Percentiles rank a stretch among this genome's conserved stretches.
Conservation (phyloP, 208 protist genomes). For the Sergeia podlipaevii region DNA sequence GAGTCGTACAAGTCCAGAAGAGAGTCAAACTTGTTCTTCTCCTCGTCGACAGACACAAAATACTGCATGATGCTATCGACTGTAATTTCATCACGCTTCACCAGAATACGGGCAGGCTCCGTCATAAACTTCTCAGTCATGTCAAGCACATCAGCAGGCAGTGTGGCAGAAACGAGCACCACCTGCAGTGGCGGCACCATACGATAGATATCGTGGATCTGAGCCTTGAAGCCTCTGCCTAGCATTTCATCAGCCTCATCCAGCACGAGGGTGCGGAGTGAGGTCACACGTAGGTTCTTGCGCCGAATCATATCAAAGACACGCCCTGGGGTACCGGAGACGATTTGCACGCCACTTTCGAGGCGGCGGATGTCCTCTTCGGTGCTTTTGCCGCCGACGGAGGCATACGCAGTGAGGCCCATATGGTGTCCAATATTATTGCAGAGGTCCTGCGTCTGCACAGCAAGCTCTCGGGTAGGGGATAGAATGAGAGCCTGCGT, state of each 20-base stretch:
- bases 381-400: slow-evolving; percentile 90
- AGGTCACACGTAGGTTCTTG: slow-evolving; percentile 66
- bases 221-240: slow-evolving; percentile 97
- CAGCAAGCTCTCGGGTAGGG: slow-evolving; percentile 97
- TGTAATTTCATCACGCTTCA: slow-evolving; percentile 99
- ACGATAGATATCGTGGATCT: slow-evolving; percentile 98
- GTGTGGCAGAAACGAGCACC: slow-evolving; percentile 87
- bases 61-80: slow-evolving; percentile 98
- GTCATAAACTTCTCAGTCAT: slow-evolving; percentile 98
- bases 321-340: slow-evolving; percentile 98
- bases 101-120: slow-evolving; percentile 97
- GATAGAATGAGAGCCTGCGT: slow-evolving; percentile 97
- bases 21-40: slow-evolving; percentile 99
- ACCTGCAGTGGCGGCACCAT: slow-evolving; percentile 91
- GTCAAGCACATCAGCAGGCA: slow-evolving; percentile 90
- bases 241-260: slow-evolving; percentile 99
- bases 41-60: slow-evolving; percentile 97
- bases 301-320: slow-evolving; percentile 98
- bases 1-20: slow-evolving; percentile 99
- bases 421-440: slow-evolving; percentile 95
- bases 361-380: slow-evolving; percentile 92
- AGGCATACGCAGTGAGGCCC: slow-evolving; percentile 83
- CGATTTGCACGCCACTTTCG: slow-evolving; percentile 92
- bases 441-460: slow-evolving; percentile 96
- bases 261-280: slow-evolving; percentile 94